phyloP scores from a whole-genome alignment of 306 rosid genomes.

The Trichosanthes cucumerina region DNA sequence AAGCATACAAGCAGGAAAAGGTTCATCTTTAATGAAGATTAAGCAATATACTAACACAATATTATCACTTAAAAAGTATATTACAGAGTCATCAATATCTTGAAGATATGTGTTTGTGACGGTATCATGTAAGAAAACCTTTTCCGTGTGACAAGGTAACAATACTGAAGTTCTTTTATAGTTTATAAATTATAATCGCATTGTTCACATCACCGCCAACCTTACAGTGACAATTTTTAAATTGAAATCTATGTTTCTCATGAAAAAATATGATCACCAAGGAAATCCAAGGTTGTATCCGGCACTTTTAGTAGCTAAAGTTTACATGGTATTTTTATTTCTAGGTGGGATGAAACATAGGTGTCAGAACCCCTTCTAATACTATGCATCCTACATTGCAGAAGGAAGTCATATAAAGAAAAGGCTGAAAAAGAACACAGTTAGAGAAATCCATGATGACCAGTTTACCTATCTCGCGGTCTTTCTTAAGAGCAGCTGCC shows the following conservation, averaged over 20 bases:
- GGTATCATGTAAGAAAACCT: not conserved
- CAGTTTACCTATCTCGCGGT: constrained; percentile 78
- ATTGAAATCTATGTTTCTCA: not conserved
- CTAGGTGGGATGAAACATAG: not conserved
- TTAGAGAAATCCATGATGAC: not conserved
- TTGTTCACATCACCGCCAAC: not conserved
- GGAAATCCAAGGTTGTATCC: not conserved
- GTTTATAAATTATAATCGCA: not conserved
- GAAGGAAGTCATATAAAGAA: not conserved
- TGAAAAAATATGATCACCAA: not conserved
- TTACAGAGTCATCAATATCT: not conserved
- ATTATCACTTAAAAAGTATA: not conserved
- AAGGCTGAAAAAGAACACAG: not conserved
- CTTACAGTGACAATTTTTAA: not conserved
- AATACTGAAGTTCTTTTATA: not conserved
- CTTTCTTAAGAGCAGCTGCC: constrained; percentile 97
- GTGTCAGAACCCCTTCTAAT: not conserved
- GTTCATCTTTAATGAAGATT: not conserved
- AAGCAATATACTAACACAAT: not conserved
- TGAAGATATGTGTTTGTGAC: not conserved
- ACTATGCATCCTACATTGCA: not conserved
- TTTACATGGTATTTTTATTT: not conserved
- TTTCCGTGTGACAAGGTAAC: not conserved
- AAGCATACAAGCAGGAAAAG: not conserved
- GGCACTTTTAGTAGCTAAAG: not conserved